Base-by-base conservation (phyloP, 116 monocot species). In the Iris pallida region DNA sequence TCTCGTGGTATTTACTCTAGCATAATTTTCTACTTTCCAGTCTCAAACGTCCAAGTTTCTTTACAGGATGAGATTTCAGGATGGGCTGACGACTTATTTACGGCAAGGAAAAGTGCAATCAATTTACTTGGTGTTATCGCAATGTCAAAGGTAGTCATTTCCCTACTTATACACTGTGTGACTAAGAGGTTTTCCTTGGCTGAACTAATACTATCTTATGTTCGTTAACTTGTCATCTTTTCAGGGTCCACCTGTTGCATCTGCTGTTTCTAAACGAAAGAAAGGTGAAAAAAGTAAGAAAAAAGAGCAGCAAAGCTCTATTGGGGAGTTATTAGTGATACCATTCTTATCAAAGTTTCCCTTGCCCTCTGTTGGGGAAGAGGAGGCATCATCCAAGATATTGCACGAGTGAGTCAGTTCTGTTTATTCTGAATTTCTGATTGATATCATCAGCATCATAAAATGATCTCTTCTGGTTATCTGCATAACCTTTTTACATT, bases 271-370 rank as follows among this genome's bases (percentile, higher is more conserved):
- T 14, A 91, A 91, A 65, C 81, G 84, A 20, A 91, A 91, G 70
- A 91, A 91, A 73, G 73, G 72, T 47, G 77, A 77, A 48, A 87
- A 79, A 68, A 79, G 52, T 68, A 91, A 84, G 66, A 72, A 65
- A 73, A 91, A 80, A 59, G 76, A 75, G 43, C 59, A 63, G 14
- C 59, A 63, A 54, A 73, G 71, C 62, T 84, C 76, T 66, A 69
- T 86, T 10, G 90, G 87, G 17, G 90, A 91, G 52, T 66, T 87
- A 72, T 61, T 91, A 42, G 84, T 91, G 45, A 62, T 91, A 60
- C 90, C 90, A 45, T 91, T 87, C 68, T 65, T 91, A 65, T 91
- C 90, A 20, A 87, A 84, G 71, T 91, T 91, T 67, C 75, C 81
- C 47, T 72, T 87, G 49, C 90, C 90, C 1, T 75, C 66, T 59